Base-by-base conservation (phyloP, 192 early-diverging fungal genomes). In the Paraglomus brasilianum region DNA sequence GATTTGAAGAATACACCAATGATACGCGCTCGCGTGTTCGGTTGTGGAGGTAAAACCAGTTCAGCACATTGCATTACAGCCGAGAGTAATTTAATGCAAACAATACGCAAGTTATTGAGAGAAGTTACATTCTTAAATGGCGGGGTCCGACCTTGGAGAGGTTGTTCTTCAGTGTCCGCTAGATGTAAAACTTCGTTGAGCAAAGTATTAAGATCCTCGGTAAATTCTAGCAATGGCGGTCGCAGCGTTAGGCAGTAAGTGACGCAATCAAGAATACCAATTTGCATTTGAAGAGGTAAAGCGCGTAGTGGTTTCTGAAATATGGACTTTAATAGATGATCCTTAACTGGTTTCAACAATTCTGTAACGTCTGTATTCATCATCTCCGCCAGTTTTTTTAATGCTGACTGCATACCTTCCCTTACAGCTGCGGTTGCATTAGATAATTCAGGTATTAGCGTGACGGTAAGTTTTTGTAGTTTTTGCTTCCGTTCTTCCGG, bases 1-100 rank as follows among this genome's bases (percentile, higher is more conserved):
- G 92, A 93, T 79, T 97, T 98, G 87, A 99, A 98, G 74, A 99
- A 99, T 19, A 98, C 93, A 6, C 92, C 86, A 49, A 96, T 96
- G 43, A 99, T 98, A 47, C 95, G 88, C 7, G 90, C 86, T 24
- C 94, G 86, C 0, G 88, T 94, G 7, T 79, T 81, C n/a, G 80
- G 83, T 75, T 95, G 93, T 41, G 87, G 82, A 15, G 87, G 80
- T 6, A 81, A 80, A 41, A 81, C 77, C 74, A 98, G 92, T 66
- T 96, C 96, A 5, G 89, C 74, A 30, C 89, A 92, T 9, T 86
- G 85, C 94, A 99, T 96, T 2, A 95, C 96, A 2, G 94, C 88
- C 0, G 95, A 92, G 2, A 99, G 84, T 39, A 99, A 86, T 66
- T 95, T 93, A 76, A 99, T 94, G 77, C 98, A 99, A 14, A 96